These are phyloP conservation scores for Flaveria linearis DNA, from an alignment of 129 eudicot genomes.

Conservation along the genomic window DNA sequence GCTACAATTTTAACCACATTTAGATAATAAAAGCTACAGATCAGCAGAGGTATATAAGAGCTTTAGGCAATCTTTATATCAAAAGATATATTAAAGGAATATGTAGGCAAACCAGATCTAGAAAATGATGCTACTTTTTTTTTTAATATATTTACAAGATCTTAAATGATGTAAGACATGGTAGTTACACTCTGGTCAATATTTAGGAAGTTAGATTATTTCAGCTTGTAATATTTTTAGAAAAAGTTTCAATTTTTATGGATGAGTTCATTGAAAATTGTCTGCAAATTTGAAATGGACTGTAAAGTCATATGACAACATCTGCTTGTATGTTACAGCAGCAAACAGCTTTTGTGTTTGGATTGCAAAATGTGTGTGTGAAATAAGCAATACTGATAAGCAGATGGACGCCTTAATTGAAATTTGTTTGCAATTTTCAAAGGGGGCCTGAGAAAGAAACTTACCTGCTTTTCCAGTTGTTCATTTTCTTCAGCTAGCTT, in stretches of 20 bases:
- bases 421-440: neutral
- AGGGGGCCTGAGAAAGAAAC: neutral
- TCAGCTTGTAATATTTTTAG: neutral
- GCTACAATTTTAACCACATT: neutral
- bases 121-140: neutral
- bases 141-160: neutral
- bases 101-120: neutral
- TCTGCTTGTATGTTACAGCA: no score
- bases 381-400: no score
- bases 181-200: no score
- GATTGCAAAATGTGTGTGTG: no score
- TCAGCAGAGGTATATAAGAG: no score
- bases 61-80: no score
- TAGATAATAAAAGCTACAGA: neutral
- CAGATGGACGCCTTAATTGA: neutral
- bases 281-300: no score
- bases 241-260: neutral
- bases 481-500: slow-evolving; percentile 15
- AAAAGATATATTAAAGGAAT: neutral
- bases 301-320: no score
- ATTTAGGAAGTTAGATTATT: no score
- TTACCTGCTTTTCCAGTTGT: slow-evolving; percentile 23
- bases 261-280: neutral
- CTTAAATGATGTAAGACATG: no score
- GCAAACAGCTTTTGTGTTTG: no score